Percentiles rank a stretch among this genome's conserved stretches.
These are phyloP conservation scores for Neoboletus subvelutipes DNA, from an alignment of 768 basidiomycete species.

Conservation along the genomic window DNA sequence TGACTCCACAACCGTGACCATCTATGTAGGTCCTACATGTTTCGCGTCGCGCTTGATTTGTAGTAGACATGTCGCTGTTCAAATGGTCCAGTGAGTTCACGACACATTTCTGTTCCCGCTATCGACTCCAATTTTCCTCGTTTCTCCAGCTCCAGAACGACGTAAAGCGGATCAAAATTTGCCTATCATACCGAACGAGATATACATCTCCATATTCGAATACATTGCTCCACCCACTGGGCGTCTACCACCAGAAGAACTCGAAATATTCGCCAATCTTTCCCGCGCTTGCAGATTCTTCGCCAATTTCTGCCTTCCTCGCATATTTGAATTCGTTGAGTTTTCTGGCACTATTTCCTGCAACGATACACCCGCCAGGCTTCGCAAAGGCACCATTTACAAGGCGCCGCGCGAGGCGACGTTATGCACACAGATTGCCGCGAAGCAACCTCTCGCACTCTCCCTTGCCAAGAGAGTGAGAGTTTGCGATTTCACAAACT, in stretches of 20 bases:
- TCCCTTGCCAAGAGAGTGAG: slow-evolving; percentile 34
- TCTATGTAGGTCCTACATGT: no score
- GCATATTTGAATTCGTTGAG: slow-evolving; percentile 38
- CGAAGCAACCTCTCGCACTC: slow-evolving; percentile 17
- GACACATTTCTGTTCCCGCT: not conserved
- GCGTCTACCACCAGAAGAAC: slow-evolving; percentile 5
- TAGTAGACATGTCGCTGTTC: slow-evolving; percentile 4
- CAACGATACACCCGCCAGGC: not conserved
- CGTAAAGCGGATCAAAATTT: slow-evolving; percentile 9
- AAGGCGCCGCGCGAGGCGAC: not conserved
- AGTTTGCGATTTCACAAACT: slow-evolving; percentile 13
- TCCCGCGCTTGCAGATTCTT: slow-evolving; percentile 46
- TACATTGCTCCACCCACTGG: slow-evolving; percentile 23
- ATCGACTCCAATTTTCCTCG: not conserved
- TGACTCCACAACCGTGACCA: no score
- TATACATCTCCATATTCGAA: slow-evolving; percentile 44
- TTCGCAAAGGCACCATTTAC: not conserved
- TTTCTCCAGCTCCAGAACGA: slow-evolving; percentile 29
- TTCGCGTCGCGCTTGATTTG: not conserved
- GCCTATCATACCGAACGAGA: slow-evolving; percentile 42
- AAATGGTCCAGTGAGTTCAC: slow-evolving; percentile 5
- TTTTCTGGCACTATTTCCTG: slow-evolving; percentile 20
- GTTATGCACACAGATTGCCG: not conserved
- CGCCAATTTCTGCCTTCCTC: slow-evolving; percentile 37
- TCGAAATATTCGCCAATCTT: slow-evolving; percentile 23